Base-by-base conservation (phyloP, 768 basidiomycete species). In the Russula vinacea region DNA sequence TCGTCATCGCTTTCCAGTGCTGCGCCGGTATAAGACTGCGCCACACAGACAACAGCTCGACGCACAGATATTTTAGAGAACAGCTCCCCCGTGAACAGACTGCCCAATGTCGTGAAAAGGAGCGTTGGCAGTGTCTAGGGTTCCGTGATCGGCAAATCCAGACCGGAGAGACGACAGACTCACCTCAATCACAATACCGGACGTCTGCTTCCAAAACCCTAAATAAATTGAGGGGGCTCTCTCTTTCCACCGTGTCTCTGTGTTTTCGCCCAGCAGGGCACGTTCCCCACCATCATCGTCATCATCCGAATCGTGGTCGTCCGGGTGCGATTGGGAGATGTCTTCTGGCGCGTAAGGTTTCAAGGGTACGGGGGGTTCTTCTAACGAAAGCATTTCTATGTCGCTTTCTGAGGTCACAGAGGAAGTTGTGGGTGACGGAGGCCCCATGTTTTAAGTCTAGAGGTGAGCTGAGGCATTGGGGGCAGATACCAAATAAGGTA, bases 11-110 rank as follows among this genome's bases (percentile, higher is more conserved):
- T 66, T 78, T 81, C 94, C 94, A 98, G 60, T 79, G 85, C 92
- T 95, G 63, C 22, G 3, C 1, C 6, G 60, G 33, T 3, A 60
- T 61, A 10, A 56, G n/a, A 0, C 16, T 1, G 17, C 29, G 29
- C 39, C 44, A 37, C 37, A 33, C 44, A 42, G 45, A 29, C 47
- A 45, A 8, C 5, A 13, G n/a, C 77, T 51, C 83, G 1, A 65
- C 75, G 66, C 66, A 94, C 92, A 60, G 94, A 89, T 58, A 98
- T 85, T 67, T 86, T 85, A 74, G 93, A 89, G 35, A 99, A 77
- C 1, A 98, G 81, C 72, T 94, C 88, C 17, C 97, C 96, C 2
- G 95, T 95, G 70, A 98, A 89, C 39, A 97, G 78, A 50, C 94
- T 79, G 10, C 94, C 92, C 17, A 92, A 70, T 0, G 94, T 87